Evolutionary conservation across 768 basidiomycete genomes (phyloP), one percentile per base, ranked within the genome.

Genomic region (Rickenella mellea): DNA sequence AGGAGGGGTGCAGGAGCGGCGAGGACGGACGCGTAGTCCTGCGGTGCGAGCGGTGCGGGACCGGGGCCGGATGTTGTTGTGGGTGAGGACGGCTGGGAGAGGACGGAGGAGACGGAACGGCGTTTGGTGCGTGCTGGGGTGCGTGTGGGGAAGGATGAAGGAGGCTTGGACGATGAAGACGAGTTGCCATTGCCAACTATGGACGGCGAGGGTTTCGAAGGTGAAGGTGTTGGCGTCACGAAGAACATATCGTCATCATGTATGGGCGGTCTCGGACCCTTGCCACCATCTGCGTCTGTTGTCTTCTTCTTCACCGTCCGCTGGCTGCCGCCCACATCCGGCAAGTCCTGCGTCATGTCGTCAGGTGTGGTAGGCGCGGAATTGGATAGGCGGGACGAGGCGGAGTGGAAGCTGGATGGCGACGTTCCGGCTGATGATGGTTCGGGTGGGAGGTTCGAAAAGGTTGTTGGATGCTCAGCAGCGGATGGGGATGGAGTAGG

Each of bases 101-200:
- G 66, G 6, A 80, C 82, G 2, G 91, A 94, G 1, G 92, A 94
- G 5, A 97, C 83, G 2, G 92, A 96, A 19, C 94, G 84, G 4
- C 94, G 82, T 58, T 99, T 99, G 2, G 94, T 98, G 9, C 93
- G 78, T 3, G 83, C 90, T 4, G 94, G 94, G 0, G 94, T 99
- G 9, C 93, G 85, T 19, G 79, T 66, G 4, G 89, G 79, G 49
- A 75, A 66, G 0, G 72, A 56, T 22, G 82, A 79, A 21, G 87
- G 74, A 11, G 68, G 53, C 41, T 53, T 59, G 20, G 40, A 33
- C 2, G 55, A 48, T 6, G 25, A 24, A 21, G 27, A 21, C 15
- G 6, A 9, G 5, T 37, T 14, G 4, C 15, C 35, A n/a, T n/a
- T n/a, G n/a, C n/a, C n/a, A n/a, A n/a, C n/a, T n/a, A n/a, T n/a